Evolutionary conservation across 352 stramenopile species (phyloP).

Genomic region (Globisporangium mamillatum): DNA sequence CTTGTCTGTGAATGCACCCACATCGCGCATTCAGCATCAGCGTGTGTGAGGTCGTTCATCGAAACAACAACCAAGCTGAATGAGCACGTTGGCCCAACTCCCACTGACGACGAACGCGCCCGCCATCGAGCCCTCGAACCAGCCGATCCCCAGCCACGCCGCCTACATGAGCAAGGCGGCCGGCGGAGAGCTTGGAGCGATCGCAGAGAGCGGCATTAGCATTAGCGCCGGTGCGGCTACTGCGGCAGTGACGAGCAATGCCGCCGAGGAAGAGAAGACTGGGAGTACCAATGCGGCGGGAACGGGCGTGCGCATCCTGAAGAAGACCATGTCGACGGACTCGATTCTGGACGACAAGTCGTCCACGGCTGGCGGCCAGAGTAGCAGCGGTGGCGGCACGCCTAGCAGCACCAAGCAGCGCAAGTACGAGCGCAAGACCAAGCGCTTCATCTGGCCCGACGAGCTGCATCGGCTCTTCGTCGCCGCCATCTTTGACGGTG

Average conservation of each 20-base stretch:
- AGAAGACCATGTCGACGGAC: slow-evolving; percentile 23
- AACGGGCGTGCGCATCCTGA: slow-evolving; percentile 4
- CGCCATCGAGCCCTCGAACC: slow-evolving; percentile 22
- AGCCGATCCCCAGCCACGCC: slow-evolving; percentile 13
- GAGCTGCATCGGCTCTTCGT: slow-evolving; percentile 88
- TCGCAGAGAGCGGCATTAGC: not conserved
- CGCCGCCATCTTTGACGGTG: slow-evolving; percentile 84
- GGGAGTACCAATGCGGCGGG: not conserved
- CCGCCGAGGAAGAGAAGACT: not conserved
- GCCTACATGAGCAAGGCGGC: slow-evolving; percentile 16
- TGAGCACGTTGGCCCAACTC: slow-evolving; percentile 6
- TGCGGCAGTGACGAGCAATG: slow-evolving; percentile 1
- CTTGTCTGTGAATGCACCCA: not conserved
- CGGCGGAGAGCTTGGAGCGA: not conserved
- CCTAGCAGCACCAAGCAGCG: slow-evolving; percentile 38
- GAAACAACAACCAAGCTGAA: slow-evolving; percentile 6
- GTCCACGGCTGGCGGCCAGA: slow-evolving; percentile 9
- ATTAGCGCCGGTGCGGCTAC: not conserved
- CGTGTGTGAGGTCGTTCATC: not conserved
- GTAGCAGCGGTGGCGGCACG: slow-evolving; percentile 22
- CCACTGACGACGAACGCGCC: slow-evolving; percentile 6
- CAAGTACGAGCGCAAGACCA: slow-evolving; percentile 89
- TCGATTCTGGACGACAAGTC: slow-evolving; percentile 19
- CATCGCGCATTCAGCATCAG: not conserved
- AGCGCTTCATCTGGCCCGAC: slow-evolving; percentile 86